Evolutionary conservation across 2,329 filamentous ascomycete genomes (phyloP), one percentile per base, ranked within the genome.

Genomic region (Venturia aucupariae): DNA sequence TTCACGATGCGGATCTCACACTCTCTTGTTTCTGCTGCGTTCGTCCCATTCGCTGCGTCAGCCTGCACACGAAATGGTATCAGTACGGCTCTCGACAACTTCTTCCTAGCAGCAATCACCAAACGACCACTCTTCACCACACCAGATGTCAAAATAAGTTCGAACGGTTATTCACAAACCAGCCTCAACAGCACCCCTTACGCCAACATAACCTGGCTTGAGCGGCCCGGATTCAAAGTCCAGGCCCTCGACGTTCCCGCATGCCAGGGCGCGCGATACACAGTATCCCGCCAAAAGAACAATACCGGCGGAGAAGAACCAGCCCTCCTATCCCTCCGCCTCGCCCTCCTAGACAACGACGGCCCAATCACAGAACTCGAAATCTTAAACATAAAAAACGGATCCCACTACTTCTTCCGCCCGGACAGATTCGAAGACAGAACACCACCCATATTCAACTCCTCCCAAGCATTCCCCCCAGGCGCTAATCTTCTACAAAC

Each of bases 181-280:
- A 32, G 10, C 38, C 55, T 60, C 13, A 60, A 60, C 22, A 42
- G 8, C 22, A 60, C 55, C 22, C 32, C 55, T 1, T 60, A 24
- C 19, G 30, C 32, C 55, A 60, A 60, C 30, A 60, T 60, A 60
- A 22, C 55, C 32, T 39, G 32, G 19, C 55, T 60, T 17, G 32
- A 60, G 32, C 32, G 32, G 11, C 55, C 55, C 10, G 38, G 22
- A 39, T 60, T 60, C 55, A 60, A 39, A 39, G 55, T 60, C 11
- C 32, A 60, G 19, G 32, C 55, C 13, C 30, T 60, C 7, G 55
- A 60, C n/a, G 32, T 24, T 3, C 7, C 39, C 11, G 13, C 32
- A 4, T 60, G 55, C 38, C 55, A 60, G 39, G 55, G 55, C 19
- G 55, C 55, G 11, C 55, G 55, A 38, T 60, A 60, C 55, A 60